phyloP scores from a whole-genome alignment of 2,329 filamentous ascomycete species.

The Mollisiaceae sp. region DNA sequence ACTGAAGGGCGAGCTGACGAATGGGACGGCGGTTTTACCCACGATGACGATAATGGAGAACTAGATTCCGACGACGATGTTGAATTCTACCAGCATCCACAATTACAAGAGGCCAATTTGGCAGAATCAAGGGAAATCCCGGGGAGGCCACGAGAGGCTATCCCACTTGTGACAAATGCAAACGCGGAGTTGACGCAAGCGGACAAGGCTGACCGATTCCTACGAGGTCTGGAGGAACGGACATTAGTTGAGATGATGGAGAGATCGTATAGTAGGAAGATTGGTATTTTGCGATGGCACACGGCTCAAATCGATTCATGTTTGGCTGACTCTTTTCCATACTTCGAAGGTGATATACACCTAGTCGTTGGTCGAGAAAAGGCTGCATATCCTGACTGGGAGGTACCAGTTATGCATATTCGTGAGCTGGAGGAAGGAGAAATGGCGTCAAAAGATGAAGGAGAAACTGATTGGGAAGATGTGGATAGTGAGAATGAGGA shows the following conservation, averaged over 20 bases:
- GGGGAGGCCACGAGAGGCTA: neutral
- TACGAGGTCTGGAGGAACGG: neutral
- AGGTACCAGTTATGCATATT: neutral
- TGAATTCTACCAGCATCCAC: neutral
- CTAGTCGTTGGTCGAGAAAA: neutral
- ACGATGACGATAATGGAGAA: neutral
- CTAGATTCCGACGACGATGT: neutral
- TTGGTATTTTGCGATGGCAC: neutral
- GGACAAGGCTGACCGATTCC: neutral
- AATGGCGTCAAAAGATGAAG: neutral
- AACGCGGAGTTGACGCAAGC: neutral
- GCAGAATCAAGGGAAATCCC: neutral
- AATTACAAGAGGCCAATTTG: neutral
- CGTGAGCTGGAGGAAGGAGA: neutral
- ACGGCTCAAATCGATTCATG: neutral
- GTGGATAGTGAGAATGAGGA: neutral
- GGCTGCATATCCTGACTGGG: neutral
- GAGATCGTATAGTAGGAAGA: neutral
- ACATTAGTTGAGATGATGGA: neutral
- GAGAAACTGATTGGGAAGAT: neutral
- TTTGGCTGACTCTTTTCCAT: neutral
- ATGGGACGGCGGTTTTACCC: neutral
- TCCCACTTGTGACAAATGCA: neutral
- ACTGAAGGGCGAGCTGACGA: no score
- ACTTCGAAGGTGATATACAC: neutral